phyloP scores from a whole-genome alignment of 2,329 filamentous ascomycete species.

The Geosmithia morbida region DNA sequence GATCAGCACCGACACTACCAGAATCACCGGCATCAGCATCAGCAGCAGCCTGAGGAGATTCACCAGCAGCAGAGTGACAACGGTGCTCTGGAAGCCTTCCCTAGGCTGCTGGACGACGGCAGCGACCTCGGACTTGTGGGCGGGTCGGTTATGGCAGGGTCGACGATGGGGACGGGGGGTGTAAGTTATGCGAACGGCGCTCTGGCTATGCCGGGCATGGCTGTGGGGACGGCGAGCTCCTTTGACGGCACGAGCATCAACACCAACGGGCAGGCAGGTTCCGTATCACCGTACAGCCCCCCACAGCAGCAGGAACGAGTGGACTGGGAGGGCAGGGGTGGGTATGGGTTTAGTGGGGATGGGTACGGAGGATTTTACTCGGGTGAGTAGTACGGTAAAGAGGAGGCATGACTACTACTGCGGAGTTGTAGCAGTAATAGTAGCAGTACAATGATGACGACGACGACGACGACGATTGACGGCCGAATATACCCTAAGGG shows the following conservation, averaged over 20 bases:
- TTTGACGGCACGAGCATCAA: constrained; percentile 9
- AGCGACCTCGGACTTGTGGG: constrained; percentile 3
- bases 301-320: constrained; percentile 11
- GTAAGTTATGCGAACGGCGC: constrained; percentile 6
- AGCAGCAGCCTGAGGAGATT: not conserved
- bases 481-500: no score
- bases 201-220: constrained; percentile 10
- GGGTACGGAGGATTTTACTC: not conserved
- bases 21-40: not conserved
- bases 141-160: constrained; percentile 7
- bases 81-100: constrained; percentile 14
- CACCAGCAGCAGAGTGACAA: not conserved
- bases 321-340: constrained; percentile 11
- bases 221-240: constrained; percentile 15
- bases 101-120: constrained; percentile 9
- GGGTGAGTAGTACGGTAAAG: no score
- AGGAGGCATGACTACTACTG: no score
- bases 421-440: no score
- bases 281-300: constrained; percentile 17
- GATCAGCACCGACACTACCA: not conserved
- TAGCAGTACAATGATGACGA: no score
- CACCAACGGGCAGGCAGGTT: constrained; percentile 15
- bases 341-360: constrained; percentile 2
- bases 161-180: not conserved
- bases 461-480: no score